Percentiles rank a stretch among this genome's conserved stretches.
These are phyloP conservation scores for Agrocybe chaxingu DNA, from an alignment of 768 basidiomycete species.

Conservation along the genomic window DNA sequence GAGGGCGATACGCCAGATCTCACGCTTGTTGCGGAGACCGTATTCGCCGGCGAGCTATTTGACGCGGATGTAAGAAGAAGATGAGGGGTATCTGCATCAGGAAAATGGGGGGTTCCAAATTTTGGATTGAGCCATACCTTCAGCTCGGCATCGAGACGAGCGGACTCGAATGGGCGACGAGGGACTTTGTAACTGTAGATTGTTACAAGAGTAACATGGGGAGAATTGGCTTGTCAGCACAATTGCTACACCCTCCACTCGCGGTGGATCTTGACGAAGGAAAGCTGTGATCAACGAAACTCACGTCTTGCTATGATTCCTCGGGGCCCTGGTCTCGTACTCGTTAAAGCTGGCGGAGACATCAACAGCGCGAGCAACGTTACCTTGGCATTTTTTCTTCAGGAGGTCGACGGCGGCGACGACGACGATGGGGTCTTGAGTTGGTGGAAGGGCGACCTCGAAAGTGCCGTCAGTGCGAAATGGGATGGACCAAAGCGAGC, in stretches of 20 bases:
- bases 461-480: constrained; percentile 10
- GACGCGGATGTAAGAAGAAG: neutral
- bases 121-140: constrained; percentile 58
- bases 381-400: constrained; percentile 87
- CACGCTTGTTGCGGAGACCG: constrained; percentile 99
- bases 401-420: constrained; percentile 36
- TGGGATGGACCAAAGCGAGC: constrained; percentile 28
- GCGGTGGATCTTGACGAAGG: constrained; percentile 62
- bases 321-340: constrained; percentile 63
- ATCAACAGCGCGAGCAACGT: constrained; percentile 20
- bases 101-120: neutral
- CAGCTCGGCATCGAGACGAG: constrained; percentile 98
- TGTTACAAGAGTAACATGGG: constrained; percentile 47
- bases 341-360: constrained; percentile 27
- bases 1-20: constrained; percentile 99
- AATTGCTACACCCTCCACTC: constrained; percentile 60
- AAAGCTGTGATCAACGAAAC: constrained; percentile 32
- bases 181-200: constrained; percentile 94
- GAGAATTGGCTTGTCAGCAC: constrained; percentile 66
- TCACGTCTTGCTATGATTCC: constrained; percentile 95
- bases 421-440: constrained; percentile 17
- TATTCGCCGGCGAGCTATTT: constrained; percentile 96
- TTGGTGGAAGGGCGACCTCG: constrained; percentile 13
- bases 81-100: neutral
- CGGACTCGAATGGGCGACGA: constrained; percentile 93